Conservation (phyloP, 2,329 filamentous ascomycete species). For the Colletotrichum sp. region DNA sequence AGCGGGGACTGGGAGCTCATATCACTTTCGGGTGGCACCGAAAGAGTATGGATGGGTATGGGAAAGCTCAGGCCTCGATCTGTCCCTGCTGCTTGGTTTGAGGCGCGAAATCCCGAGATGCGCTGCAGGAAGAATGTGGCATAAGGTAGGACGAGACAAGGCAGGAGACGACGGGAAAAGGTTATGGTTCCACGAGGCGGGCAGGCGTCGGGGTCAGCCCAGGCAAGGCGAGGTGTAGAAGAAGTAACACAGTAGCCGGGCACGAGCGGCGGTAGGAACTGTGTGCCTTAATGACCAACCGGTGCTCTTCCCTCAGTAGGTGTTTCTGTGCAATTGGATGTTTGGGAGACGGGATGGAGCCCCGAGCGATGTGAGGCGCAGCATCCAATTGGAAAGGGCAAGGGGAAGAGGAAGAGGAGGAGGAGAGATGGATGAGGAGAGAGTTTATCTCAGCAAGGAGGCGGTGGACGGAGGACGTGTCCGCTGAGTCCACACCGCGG, state of each 20-base stretch:
- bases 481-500: background rate
- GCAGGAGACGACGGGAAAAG: background rate
- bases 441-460: background rate
- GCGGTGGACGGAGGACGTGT: background rate
- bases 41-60: background rate
- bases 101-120: background rate
- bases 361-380: constrained; percentile 16
- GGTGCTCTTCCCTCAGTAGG: background rate
- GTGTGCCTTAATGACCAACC: background rate
- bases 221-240: background rate
- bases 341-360: constrained; percentile 14
- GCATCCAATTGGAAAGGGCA: background rate
- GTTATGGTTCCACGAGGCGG: background rate
- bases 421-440: background rate
- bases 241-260: background rate
- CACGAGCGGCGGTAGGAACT: background rate
- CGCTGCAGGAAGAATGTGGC: background rate
- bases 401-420: background rate
- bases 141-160: background rate
- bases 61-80: background rate
- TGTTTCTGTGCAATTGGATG: background rate
- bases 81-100: background rate
- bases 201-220: background rate
- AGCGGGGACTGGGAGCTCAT: background rate
- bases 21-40: background rate